These are phyloP conservation scores for Yamadazyma buinensis DNA, from an alignment of 1,139 yeast genomes.

Conservation along the genomic window DNA sequence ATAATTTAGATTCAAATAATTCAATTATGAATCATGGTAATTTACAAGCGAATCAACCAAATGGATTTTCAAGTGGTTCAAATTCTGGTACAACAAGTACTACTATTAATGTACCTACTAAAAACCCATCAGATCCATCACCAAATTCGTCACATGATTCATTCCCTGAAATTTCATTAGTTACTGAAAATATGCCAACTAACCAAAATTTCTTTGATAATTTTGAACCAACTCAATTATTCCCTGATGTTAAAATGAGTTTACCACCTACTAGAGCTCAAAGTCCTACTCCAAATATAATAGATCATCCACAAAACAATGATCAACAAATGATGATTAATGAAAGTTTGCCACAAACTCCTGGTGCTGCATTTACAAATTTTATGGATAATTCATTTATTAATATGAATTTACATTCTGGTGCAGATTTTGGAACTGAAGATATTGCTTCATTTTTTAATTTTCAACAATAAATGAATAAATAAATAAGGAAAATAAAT, in stretches of 20 bases:
- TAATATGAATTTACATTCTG: constrained; percentile 44
- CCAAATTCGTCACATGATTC: constrained; percentile 41
- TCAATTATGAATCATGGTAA: no score
- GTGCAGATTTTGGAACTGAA: constrained; percentile 26
- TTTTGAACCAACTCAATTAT: constrained; percentile 49
- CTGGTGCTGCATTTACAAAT: constrained; percentile 33
- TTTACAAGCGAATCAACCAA: constrained; percentile 1
- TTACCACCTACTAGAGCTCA: constrained; percentile 38
- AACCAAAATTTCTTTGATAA: constrained; percentile 42
- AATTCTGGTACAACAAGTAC: neutral
- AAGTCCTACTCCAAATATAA: constrained; percentile 16
- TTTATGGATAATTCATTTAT: constrained; percentile 43
- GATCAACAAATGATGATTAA: constrained; percentile 5
- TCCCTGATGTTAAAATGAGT: constrained; percentile 36
- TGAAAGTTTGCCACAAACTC: constrained; percentile 21
- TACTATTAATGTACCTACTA: constrained; percentile 2
- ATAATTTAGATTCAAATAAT: no score
- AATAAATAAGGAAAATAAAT: no score
- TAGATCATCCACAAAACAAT: neutral
- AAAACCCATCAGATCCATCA: constrained; percentile 29
- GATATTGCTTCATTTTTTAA: constrained; percentile 36
- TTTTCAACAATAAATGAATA: constrained; percentile 7
- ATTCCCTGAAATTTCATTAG: constrained; percentile 46
- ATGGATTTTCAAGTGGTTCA: no score
- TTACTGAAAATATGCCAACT: constrained; percentile 42